Evolutionary conservation across 768 basidiomycete genomes (phyloP).

Genomic region (Serpula lacrymans): DNA sequence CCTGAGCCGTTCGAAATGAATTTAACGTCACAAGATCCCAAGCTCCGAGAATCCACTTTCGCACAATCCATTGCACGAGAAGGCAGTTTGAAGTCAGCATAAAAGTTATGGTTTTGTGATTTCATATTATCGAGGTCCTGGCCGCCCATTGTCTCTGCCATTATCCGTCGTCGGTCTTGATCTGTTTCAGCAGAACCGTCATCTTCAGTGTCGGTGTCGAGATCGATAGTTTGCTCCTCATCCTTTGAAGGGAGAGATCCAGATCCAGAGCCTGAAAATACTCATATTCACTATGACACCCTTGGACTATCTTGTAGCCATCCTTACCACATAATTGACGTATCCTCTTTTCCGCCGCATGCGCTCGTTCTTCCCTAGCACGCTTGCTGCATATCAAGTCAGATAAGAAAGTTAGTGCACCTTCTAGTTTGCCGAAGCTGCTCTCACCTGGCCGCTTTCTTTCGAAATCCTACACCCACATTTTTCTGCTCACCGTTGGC

Average conservation of each 20-base stretch:
- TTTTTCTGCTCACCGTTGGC: conserved; percentile 32
- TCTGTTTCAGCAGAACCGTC: conserved; percentile 44
- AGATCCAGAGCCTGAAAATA: not conserved
- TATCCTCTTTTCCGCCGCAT: conserved; percentile 76
- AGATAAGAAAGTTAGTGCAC: too few species aligned
- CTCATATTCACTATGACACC: conserved; percentile 20
- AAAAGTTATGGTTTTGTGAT: conserved; percentile 41
- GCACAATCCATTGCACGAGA: too few species aligned
- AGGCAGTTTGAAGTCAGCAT: conserved; percentile 49
- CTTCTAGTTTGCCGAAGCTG: not conserved
- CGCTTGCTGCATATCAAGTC: conserved; percentile 52
- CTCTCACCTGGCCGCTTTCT: conserved; percentile 61
- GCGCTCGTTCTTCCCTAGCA: conserved; percentile 73
- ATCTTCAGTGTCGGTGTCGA: conserved; percentile 40
- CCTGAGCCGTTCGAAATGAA: too few species aligned
- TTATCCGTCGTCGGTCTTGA: conserved; percentile 45
- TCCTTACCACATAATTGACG: too few species aligned
- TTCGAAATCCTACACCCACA: conserved; percentile 64
- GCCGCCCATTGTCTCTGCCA: conserved; percentile 46
- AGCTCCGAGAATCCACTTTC: too few species aligned
- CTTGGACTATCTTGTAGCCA: conserved; percentile 48
- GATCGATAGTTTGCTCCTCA: conserved; percentile 31
- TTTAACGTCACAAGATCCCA: too few species aligned
- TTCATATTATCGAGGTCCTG: conserved; percentile 43
- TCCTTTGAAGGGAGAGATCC: not conserved